A percentile compares a stretch with the other conserved stretches of the same genome.
These are phyloP conservation scores for Draba incana DNA, from an alignment of 345 rosid species.

Conservation along the genomic window DNA sequence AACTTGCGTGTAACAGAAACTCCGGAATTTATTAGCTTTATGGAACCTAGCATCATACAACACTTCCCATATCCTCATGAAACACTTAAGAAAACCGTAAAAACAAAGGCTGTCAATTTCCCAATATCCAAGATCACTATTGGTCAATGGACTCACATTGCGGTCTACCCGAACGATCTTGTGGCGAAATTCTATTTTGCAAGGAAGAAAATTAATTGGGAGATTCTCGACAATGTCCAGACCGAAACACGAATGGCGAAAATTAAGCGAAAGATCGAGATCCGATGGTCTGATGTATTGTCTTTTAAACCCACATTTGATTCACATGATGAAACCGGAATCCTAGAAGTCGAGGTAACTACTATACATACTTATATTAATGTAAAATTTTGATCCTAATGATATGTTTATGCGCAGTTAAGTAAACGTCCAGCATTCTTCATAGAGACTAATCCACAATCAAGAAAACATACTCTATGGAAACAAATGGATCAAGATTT, in stretches of 20 bases:
- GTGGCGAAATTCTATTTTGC: slow-evolving; percentile 61
- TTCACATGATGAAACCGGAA: slow-evolving; percentile 11
- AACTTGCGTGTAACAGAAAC: neutral
- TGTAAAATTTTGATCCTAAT: neutral
- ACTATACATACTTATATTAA: neutral
- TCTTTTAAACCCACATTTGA: slow-evolving; percentile 4
- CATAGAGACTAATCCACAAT: slow-evolving; percentile 49
- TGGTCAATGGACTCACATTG: neutral
- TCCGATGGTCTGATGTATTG: slow-evolving; percentile 41
- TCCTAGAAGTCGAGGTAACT: slow-evolving; percentile 40
- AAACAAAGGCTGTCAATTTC: neutral
- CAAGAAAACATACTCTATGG: slow-evolving; percentile 53
- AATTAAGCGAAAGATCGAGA: slow-evolving; percentile 50
- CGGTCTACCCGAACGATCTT: slow-evolving; percentile 37
- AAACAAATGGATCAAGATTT: slow-evolving; percentile 37
- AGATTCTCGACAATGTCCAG: slow-evolving; percentile 35
- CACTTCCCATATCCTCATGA: no score
- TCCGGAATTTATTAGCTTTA: neutral
- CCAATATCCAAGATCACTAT: slow-evolving; percentile 1
- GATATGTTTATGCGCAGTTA: slow-evolving; percentile 32
- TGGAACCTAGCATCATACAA: neutral
- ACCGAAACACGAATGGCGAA: neutral
- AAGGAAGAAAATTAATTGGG: slow-evolving; percentile 64
- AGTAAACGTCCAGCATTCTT: slow-evolving; percentile 41
- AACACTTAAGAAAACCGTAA: neutral